phyloP scores from a whole-genome alignment of 148 eudicot genomes.

The Nepenthes mirabilis region DNA sequence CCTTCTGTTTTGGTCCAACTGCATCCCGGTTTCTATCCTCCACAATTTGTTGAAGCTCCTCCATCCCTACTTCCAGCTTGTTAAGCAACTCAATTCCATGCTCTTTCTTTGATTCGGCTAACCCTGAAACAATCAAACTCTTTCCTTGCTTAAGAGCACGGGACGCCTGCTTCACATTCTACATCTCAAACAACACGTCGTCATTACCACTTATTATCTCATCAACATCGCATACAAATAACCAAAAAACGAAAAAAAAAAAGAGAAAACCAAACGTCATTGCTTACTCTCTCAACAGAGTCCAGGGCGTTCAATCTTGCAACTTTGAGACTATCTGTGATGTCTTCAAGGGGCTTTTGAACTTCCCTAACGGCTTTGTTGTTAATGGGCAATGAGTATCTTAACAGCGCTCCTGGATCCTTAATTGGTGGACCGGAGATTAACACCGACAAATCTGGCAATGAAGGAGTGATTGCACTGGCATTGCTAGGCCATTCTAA shows the following conservation, averaged over 20 bases:
- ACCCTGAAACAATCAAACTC: constrained; percentile 55
- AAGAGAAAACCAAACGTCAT: background rate
- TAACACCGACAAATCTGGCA: constrained; percentile 73
- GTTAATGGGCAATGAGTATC: constrained; percentile 79
- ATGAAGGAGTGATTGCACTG: constrained; percentile 44
- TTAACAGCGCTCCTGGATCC: constrained; percentile 82
- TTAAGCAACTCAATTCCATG: constrained; percentile 66
- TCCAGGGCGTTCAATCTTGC: constrained; percentile 80
- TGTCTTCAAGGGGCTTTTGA: constrained; percentile 94
- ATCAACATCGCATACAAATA: background rate
- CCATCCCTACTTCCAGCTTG: constrained; percentile 83
- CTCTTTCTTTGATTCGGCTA: constrained; percentile 87
- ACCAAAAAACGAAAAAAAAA: background rate
- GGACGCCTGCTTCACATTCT: constrained; percentile 88
- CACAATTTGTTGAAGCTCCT: constrained; percentile 68
- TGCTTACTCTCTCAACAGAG: constrained; percentile 82
- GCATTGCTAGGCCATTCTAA: constrained; percentile 34
- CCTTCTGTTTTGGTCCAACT: constrained; percentile 74
- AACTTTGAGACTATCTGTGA: constrained; percentile 82
- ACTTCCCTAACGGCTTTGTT: constrained; percentile 95
- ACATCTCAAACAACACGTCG: constrained; percentile 14
- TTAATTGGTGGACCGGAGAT: constrained; percentile 97
- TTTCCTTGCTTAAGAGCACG: constrained; percentile 70
- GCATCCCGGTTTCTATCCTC: constrained; percentile 75
- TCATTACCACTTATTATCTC: constrained; percentile 3